Base-by-base conservation (phyloP, 139 green algal genomes). In the Yamagishiella unicocca region DNA sequence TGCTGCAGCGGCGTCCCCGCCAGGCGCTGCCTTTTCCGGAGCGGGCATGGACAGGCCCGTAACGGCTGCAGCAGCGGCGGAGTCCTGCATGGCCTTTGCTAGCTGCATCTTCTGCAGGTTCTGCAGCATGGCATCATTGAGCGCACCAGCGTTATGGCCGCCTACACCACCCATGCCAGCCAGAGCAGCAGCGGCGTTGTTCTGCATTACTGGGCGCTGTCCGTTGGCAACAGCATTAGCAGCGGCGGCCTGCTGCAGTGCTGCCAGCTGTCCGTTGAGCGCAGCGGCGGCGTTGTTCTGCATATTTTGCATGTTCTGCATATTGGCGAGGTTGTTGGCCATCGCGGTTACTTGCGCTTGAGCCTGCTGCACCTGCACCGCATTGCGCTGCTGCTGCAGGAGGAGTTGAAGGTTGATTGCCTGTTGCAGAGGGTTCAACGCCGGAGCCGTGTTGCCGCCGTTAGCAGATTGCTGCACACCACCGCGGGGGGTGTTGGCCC, bases 91-190 rank as follows among this genome's bases (percentile, higher is more conserved):
- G 24, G 74, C 84, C 61, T 89, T 77, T 22, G 74, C 73, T 24
- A 84, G 40, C 73, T 84, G 84, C 74, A 84, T 77, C 74, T 89
- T 83, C 67, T 87, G 67, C 14, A 87, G 50, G 53, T 70, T 80
- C 35, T 80, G 46, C 25, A 81, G 35, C 67, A 87, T 58, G 8
- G 24, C 35, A 43, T 87, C 82, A 46, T 79, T 87, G n/a, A 66
- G 46, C 1, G 62, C n/a, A 38, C 66, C 81, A 4, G 42, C 8
- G 27, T 78, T 78, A 9, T 2, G 33, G n/a, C n/a, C 58, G 38
- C 58, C 58, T 2, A 38, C 40, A 21, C 80, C 81, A 33, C 62
- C 42, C 22, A 87, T 33, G 40, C 61, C 61, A 8, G 64, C 80
- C 24, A 86, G 64, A 4, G 79, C 79, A 9, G 46, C 50, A 29